A percentile compares a stretch with the other conserved stretches of the same genome.
Evolutionary conservation across 768 basidiomycete genomes (phyloP).

Genomic region (Trametopsis cervina): DNA sequence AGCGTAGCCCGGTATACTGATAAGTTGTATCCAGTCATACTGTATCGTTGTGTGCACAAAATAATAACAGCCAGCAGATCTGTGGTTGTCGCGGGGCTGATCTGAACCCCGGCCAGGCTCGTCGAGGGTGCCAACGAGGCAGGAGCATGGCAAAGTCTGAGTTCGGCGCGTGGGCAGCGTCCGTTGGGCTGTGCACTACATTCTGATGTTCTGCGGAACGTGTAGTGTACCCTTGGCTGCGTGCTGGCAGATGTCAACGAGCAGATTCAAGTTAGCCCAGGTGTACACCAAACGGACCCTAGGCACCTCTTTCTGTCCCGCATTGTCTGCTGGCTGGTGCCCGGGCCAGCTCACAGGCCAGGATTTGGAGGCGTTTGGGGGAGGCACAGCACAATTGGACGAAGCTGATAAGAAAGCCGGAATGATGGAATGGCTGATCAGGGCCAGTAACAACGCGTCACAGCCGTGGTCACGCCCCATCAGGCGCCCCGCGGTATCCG

Average conservation of each 20-base stretch:
- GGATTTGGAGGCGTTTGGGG: neutral
- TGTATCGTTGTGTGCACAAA: no score
- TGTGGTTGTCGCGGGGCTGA: no score
- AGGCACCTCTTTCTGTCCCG: neutral
- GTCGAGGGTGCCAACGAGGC: neutral
- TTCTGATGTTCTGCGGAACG: slow-evolving; percentile 19
- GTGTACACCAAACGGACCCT: neutral
- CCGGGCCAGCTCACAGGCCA: neutral
- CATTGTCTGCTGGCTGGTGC: neutral
- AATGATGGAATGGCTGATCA: neutral
- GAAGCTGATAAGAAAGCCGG: neutral
- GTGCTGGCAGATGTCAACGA: slow-evolving; percentile 5
- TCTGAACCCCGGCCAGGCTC: no score
- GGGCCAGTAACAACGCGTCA: neutral
- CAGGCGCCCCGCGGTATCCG: slow-evolving; percentile 2
- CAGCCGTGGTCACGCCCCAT: neutral
- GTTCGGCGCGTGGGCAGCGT: neutral
- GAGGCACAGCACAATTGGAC: neutral
- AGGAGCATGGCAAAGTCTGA: neutral
- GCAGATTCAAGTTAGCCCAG: slow-evolving; percentile 5
- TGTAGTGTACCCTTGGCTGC: slow-evolving; percentile 11
- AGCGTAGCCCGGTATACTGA: no score
- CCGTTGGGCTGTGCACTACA: no score
- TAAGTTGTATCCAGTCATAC: no score
- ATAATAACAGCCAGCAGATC: no score